Evolutionary conservation across 2,329 filamentous ascomycete genomes (phyloP).

Genomic region (Stachybotrys elegans): DNA sequence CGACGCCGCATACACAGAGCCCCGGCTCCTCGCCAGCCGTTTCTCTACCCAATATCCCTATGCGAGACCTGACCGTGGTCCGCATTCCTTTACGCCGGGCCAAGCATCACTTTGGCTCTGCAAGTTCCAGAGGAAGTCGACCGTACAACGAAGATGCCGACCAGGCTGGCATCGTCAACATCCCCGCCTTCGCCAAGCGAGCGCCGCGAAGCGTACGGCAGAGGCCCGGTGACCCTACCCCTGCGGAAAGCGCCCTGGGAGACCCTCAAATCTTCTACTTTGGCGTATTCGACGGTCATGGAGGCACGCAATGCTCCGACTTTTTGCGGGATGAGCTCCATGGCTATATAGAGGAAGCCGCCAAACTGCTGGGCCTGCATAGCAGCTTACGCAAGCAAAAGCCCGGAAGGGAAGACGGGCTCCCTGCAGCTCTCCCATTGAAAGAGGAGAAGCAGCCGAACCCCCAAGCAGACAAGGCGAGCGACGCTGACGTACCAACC

Average conservation of each 20-base stretch:
- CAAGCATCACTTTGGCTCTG: conserved; percentile 91
- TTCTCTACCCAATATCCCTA: conserved; percentile 54
- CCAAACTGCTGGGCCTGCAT: conserved; percentile 67
- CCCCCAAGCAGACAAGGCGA: conserved; percentile 41
- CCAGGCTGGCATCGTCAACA: conserved; percentile 87
- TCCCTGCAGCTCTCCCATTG: conserved; percentile 22
- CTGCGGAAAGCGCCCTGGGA: conserved; percentile 71
- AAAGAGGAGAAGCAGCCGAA: background rate
- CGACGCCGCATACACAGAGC: conserved; percentile 65
- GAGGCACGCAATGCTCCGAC: conserved; percentile 80
- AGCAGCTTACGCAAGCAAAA: conserved; percentile 61
- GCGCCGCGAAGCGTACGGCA: conserved; percentile 60
- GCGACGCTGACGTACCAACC: conserved; percentile 37
- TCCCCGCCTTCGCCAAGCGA: conserved; percentile 87
- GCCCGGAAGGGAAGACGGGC: conserved; percentile 18
- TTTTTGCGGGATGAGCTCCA: conserved; percentile 83
- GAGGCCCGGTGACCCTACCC: conserved; percentile 55
- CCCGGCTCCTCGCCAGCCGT: conserved; percentile 51
- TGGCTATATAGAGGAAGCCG: conserved; percentile 80
- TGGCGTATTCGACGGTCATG: conserved; percentile 93
- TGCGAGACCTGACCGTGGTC: conserved; percentile 83
- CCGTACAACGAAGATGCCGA: conserved; percentile 91
- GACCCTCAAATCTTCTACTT: conserved; percentile 98
- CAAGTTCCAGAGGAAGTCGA: conserved; percentile 72
- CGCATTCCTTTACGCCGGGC: conserved; percentile 89